phyloP scores from a whole-genome alignment of 2,329 filamentous ascomycete species.

The Beauveria sp. region DNA sequence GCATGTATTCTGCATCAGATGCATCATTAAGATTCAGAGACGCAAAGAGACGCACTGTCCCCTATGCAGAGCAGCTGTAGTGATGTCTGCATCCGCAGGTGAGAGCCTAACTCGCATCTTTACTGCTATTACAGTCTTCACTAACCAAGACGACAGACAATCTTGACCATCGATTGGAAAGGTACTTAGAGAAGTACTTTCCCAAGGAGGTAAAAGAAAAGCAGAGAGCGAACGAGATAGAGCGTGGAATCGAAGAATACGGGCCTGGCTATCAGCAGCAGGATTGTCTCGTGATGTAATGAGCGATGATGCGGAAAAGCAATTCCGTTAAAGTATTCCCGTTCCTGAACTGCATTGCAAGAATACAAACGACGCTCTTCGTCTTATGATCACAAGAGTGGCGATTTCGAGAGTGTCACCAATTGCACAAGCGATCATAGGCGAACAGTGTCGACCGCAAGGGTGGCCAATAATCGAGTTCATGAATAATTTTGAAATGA shows the following conservation, averaged over 20 bases:
- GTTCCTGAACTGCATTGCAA: not conserved
- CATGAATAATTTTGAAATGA: not conserved
- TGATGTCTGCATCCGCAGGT: slow-evolving; percentile 62
- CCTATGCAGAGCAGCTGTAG: slow-evolving; percentile 63
- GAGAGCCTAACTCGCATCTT: slow-evolving; percentile 21
- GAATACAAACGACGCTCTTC: not conserved
- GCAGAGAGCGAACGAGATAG: slow-evolving; percentile 63
- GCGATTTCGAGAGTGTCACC: not conserved
- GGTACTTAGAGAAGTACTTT: slow-evolving; percentile 69
- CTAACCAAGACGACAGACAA: slow-evolving; percentile 40
- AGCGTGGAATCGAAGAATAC: slow-evolving; percentile 65
- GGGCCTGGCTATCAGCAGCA: slow-evolving; percentile 56
- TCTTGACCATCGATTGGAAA: slow-evolving; percentile 60
- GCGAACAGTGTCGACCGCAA: not conserved
- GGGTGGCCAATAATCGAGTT: not conserved
- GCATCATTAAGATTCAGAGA: slow-evolving; percentile 71
- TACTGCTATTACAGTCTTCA: not conserved
- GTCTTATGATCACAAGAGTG: too few species aligned
- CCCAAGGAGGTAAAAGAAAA: slow-evolving; percentile 62
- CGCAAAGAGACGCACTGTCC: slow-evolving; percentile 63
- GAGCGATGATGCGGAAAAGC: not conserved
- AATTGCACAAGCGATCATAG: not conserved
- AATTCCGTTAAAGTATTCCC: not conserved
- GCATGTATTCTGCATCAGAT: slow-evolving; percentile 78
- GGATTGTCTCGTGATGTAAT: slow-evolving; percentile 54